A percentile compares a stretch with the other conserved stretches of the same genome.
phyloP scores from a whole-genome alignment of 208 protist genomes.

The Zelonia costaricensis region DNA sequence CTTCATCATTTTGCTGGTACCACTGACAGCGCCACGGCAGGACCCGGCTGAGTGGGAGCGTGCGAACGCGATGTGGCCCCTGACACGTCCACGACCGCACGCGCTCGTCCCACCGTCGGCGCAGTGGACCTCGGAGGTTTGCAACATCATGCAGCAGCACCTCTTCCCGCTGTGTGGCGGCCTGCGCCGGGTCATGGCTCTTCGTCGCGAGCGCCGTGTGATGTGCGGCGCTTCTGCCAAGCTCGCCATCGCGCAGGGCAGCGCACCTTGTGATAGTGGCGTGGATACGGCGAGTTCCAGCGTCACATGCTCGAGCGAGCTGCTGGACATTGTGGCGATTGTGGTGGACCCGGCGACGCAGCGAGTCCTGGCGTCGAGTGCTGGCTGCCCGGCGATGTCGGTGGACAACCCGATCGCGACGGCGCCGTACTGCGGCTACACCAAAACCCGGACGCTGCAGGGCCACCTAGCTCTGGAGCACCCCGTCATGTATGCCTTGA shows the following conservation, averaged over 20 bases:
- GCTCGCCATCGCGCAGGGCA: neutral
- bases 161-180: conserved; percentile 36
- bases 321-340: conserved; percentile 52
- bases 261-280: neutral
- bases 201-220: no score
- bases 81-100: conserved; percentile 67
- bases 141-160: conserved; percentile 18
- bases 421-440: conserved; percentile 40
- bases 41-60: conserved; percentile 48
- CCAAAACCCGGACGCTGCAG: neutral
- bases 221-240: no score
- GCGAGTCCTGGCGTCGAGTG: conserved; percentile 51
- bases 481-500: conserved; percentile 74
- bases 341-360: conserved; percentile 45
- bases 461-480: conserved; percentile 75
- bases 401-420: conserved; percentile 32
- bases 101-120: conserved; percentile 12
- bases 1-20: conserved; percentile 44
- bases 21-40: conserved; percentile 48
- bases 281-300: no score
- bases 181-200: no score
- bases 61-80: conserved; percentile 69
- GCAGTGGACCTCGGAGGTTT: conserved; percentile 14
- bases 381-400: conserved; percentile 33
- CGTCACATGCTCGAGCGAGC: no score